Evolutionary conservation across 164 flowering plant genomes (phyloP).

Genomic region (Tetrastigma voinierianum): DNA sequence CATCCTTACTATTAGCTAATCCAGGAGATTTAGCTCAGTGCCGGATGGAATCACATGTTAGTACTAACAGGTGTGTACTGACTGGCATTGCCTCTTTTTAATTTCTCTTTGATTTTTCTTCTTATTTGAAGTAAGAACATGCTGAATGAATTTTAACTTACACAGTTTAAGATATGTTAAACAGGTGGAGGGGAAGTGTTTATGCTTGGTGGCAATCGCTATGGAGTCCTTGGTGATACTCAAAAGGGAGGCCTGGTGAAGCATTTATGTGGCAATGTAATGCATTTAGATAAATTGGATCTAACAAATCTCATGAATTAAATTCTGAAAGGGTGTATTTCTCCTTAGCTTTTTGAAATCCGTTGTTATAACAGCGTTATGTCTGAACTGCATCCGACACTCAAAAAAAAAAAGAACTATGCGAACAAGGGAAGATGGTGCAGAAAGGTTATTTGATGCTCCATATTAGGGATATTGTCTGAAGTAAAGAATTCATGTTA

Average conservation of each 20-base stretch:
- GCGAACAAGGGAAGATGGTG: too few species aligned
- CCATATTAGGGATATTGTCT: too few species aligned
- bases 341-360: neutral
- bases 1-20: conserved; percentile 35
- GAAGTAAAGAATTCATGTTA: too few species aligned
- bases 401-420: too few species aligned
- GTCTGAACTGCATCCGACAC: neutral
- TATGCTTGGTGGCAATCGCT: conserved; percentile 71
- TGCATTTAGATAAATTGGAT: neutral
- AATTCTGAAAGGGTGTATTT: neutral
- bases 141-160: neutral
- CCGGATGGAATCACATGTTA: conserved; percentile 93
- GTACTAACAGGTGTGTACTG: conserved; percentile 58
- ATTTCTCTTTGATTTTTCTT: neutral
- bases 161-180: too few species aligned
- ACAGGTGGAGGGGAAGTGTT: too few species aligned
- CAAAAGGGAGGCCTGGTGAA: conserved; percentile 17
- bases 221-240: conserved; percentile 52
- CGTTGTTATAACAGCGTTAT: neutral
- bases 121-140: neutral
- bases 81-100: neutral
- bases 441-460: too few species aligned
- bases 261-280: conserved; percentile 30
- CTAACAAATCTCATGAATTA: neutral
- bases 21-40: conserved; percentile 53